Evolutionary conservation across 148 eudicot species (phyloP), one percentile per base, ranked within the genome.

Genomic region (Diospyros kaki): DNA sequence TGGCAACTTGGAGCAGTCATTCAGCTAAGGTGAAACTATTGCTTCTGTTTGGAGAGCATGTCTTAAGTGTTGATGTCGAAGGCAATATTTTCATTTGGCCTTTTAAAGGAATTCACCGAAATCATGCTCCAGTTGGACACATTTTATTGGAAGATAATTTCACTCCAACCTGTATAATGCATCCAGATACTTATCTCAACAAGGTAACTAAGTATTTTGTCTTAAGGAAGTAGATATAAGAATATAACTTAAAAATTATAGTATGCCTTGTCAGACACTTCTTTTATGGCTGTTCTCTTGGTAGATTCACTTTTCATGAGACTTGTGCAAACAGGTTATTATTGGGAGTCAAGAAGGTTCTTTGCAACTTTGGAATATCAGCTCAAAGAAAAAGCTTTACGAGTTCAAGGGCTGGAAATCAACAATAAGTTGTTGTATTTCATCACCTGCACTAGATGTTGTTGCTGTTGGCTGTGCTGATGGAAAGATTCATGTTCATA

Each of bases 401-500:
- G 94, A 93, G 72, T 93, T 96, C 81, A 93, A 88, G 69, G 91
- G 96, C 62, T 96, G 98, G 99, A 79, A 81, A 53, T 86, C 99
- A 1, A 82, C 92, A 40, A 85, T 93, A 67, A 74, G 81, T 64
- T 96, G 93, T 78, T 93, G 99, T 58, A 85, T 93, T 72, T 83
- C 97, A 46, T 96, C 99, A 9, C 99, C 99, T 12, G 99, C 99
- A n/a, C 84, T 96, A n/a, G 98, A 96, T 85, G 98, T 96, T 85
- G 85, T 96, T 75, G 99, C 98, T 46, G 86, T 93, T 71, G 99
- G 98, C 51, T 96, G 97, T 81, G 89, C 98, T 72, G 95, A 96
- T 86, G 99, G 99, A 78, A 93, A 87, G 72, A 87, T 96, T 82
- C 99, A 93, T 80, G 89, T 96, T n/a, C 98, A 91, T 76, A 93